phyloP scores from a whole-genome alignment of 257 asterid genomes.

The Handroanthus guayacan region DNA sequence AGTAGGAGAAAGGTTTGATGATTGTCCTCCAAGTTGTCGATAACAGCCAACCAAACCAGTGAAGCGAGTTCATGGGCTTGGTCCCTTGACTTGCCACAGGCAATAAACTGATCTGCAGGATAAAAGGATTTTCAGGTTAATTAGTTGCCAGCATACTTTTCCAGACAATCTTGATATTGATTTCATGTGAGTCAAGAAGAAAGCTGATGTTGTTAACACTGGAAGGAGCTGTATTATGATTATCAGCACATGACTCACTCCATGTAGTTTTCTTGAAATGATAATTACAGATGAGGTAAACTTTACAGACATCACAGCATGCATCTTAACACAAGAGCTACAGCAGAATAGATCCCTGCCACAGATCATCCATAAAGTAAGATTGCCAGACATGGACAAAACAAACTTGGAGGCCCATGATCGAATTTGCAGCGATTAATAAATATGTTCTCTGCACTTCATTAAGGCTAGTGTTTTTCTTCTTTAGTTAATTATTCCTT shows the following conservation, averaged over 20 bases:
- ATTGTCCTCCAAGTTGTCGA: conserved; percentile 78
- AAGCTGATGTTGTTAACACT: not conserved
- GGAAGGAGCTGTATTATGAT: not conserved
- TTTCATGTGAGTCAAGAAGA: not conserved
- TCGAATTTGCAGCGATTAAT: conserved; percentile 7
- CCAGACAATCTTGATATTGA: not conserved
- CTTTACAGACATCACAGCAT: too few species aligned
- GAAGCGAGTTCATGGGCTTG: conserved; percentile 74
- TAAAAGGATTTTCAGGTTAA: conserved; percentile 25
- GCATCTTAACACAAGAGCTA: not conserved
- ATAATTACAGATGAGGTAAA: not conserved
- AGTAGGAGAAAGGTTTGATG: conserved; percentile 61
- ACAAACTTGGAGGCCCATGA: not conserved
- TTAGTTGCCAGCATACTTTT: not conserved
- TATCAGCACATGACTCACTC: not conserved
- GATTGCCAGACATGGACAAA: not conserved
- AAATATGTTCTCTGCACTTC: not conserved
- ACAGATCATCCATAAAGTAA: conserved; percentile 10
- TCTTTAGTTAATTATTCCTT: not conserved
- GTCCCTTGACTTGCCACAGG: conserved; percentile 77
- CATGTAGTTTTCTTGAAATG: not conserved
- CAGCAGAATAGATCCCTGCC: not conserved
- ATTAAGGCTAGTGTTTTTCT: not conserved
- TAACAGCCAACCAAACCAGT: conserved; percentile 73
- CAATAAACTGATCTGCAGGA: conserved; percentile 76